Conservation (phyloP, 176 grass and related monocot genomes). For the Rhipidocladum racemiflorum region DNA sequence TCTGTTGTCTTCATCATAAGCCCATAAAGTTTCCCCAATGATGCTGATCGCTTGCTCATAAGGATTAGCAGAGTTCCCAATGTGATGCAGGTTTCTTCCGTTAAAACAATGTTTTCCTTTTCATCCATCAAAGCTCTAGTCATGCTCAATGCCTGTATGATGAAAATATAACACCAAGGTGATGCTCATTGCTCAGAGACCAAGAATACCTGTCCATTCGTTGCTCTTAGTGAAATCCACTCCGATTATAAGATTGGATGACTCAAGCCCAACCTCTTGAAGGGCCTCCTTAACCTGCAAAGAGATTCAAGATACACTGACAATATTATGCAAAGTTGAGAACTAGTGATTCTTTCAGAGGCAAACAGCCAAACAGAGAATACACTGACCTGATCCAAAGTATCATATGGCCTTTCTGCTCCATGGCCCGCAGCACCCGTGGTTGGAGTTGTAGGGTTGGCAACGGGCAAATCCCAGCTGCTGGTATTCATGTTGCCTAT, state of each 20-base stretch:
- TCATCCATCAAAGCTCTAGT: background rate
- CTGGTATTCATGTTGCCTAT: background rate
- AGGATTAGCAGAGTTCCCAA: conserved; percentile 29
- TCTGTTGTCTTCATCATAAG: conserved; percentile 43
- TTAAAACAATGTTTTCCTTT: conserved; percentile 42
- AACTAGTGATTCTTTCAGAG: background rate
- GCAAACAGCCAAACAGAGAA: too few relatives aligned
- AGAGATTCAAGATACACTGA: background rate
- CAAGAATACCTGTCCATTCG: conserved; percentile 45
- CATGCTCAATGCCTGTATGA: background rate
- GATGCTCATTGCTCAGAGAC: background rate
- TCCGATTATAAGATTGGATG: conserved; percentile 54
- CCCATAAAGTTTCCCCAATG: conserved; percentile 27
- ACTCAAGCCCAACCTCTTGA: conserved; percentile 36
- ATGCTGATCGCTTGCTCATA: conserved; percentile 49
- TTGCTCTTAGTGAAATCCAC: conserved; percentile 73
- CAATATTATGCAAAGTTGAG: background rate
- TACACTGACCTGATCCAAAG: background rate
- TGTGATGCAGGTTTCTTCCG: conserved; percentile 43
- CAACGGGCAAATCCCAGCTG: background rate
- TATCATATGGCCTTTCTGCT: background rate
- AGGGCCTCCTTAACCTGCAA: conserved; percentile 37
- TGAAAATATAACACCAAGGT: background rate
- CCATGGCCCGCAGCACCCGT: background rate
- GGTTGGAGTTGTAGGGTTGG: background rate